Evolutionary conservation across 495 filamentous ascomycete genomes (phyloP).

Genomic region (Tuber indicum): DNA sequence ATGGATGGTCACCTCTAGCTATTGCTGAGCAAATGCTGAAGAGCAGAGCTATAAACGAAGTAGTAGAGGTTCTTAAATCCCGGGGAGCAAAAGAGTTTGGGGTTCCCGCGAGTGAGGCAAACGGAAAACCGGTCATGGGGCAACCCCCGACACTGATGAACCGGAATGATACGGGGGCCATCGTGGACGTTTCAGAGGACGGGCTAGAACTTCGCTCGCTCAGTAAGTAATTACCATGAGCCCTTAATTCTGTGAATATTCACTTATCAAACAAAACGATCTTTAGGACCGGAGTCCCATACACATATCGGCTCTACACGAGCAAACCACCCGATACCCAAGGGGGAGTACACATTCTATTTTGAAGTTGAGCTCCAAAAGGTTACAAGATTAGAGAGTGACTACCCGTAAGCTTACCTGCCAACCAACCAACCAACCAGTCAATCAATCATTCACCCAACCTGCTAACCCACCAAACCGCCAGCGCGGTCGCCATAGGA

Average conservation of each 20-base stretch:
- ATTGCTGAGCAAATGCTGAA: conserved; percentile 11
- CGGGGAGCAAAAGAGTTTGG: neutral
- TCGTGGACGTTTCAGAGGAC: conserved; percentile 9
- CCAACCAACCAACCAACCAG: no score
- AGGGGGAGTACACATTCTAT: conserved; percentile 18
- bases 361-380: conserved; percentile 15
- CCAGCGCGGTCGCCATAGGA: conserved; percentile 7
- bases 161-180: neutral
- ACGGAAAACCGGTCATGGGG: neutral
- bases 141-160: conserved; percentile 9
- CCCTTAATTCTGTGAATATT: neutral
- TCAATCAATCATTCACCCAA: neutral
- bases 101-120: neutral
- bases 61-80: conserved; percentile 12
- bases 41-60: neutral
- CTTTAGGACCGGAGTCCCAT: neutral
- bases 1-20: conserved; percentile 19
- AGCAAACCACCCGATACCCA: conserved; percentile 19
- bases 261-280: neutral
- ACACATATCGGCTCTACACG: neutral
- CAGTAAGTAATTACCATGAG: neutral
- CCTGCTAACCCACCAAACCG: neutral
- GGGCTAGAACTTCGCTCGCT: conserved; percentile 4
- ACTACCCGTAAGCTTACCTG: conserved; percentile 5
- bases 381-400: neutral